Conservation (phyloP, 306 rosid species). For the Cicer bijugum region DNA sequence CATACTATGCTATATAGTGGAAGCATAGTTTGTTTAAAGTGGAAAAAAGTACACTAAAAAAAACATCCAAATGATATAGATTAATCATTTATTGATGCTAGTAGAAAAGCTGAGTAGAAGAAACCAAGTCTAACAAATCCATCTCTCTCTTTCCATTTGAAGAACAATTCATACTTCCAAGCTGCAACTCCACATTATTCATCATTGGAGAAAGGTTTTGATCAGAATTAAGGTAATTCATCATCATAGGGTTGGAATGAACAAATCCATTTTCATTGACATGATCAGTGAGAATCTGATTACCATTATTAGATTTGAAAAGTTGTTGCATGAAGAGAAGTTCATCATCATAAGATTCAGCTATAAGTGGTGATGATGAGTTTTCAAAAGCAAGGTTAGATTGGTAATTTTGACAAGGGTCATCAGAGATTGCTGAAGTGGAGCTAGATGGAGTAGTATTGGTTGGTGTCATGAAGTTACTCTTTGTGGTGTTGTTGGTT, state of each 20-base stretch:
- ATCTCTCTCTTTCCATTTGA: conserved; percentile 54
- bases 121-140: conserved; percentile 71
- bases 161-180: conserved; percentile 27
- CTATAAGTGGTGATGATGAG: neutral
- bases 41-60: neutral
- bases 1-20: neutral
- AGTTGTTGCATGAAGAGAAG: conserved; percentile 68
- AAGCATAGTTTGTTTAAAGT: neutral
- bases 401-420: neutral
- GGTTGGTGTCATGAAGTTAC: neutral
- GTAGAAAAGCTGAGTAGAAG: conserved; percentile 21
- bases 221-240: conserved; percentile 47
- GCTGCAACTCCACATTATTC: conserved; percentile 43
- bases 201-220: conserved; percentile 58
- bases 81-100: neutral
- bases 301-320: conserved; percentile 42
- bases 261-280: neutral
- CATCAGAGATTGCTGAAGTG: neutral
- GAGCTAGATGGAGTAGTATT: neutral
- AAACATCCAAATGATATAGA: neutral
- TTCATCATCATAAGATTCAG: conserved; percentile 60
- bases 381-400: conserved; percentile 9
- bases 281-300: conserved; percentile 26
- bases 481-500: conserved; percentile 1
- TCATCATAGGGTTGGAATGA: neutral